A percentile compares a stretch with the other conserved stretches of the same genome.
Conservation (phyloP, 257 asterid species). For the Solanum megistacrolobum region DNA sequence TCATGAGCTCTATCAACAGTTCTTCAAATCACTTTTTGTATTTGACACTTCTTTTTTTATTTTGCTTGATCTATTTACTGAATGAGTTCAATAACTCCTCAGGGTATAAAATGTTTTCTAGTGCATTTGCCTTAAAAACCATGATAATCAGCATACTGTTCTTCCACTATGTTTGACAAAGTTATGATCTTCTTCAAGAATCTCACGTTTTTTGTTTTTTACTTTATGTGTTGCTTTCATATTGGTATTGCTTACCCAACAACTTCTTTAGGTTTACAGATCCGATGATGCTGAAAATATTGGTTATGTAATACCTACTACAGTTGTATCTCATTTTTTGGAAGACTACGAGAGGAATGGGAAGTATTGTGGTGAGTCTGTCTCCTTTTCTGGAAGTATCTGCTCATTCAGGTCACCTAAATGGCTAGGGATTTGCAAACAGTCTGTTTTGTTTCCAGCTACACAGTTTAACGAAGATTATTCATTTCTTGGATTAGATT, state of each 20-base stretch:
- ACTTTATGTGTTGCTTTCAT: conserved; percentile 2
- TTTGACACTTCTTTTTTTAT: not conserved
- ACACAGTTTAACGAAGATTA: not conserved
- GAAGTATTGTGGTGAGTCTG: conserved; percentile 69
- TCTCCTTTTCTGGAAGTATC: conserved; percentile 3
- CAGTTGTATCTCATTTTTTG: conserved; percentile 91
- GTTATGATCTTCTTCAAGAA: not conserved
- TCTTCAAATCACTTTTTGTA: not conserved
- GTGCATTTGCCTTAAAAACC: not conserved
- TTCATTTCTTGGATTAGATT: not conserved
- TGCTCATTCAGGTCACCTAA: not conserved
- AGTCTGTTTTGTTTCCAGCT: not conserved
- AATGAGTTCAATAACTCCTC: not conserved
- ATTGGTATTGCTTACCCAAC: conserved; percentile 25
- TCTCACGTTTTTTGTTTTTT: not conserved
- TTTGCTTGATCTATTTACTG: not conserved
- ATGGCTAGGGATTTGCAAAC: not conserved
- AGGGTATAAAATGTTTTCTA: not conserved
- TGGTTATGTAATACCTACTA: conserved; percentile 90
- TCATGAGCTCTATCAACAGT: not conserved
- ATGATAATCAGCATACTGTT: not conserved
- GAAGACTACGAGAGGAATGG: conserved; percentile 85
- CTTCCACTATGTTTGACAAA: not conserved
- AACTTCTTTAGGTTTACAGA: conserved; percentile 79
- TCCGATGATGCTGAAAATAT: conserved; percentile 93